Conservation (phyloP, 305 asterid genomes). For the Vinca major region DNA sequence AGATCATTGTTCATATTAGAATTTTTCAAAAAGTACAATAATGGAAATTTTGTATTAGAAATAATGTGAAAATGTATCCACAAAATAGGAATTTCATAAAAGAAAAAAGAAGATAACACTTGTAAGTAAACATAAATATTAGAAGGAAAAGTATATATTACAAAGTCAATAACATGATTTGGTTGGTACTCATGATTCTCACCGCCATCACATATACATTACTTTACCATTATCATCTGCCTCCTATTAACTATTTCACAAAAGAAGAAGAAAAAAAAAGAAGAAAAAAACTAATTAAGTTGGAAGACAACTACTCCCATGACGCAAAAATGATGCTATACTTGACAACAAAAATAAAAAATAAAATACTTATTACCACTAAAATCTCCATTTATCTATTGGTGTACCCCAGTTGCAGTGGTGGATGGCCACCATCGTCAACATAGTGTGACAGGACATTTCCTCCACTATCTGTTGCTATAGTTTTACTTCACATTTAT, state of each 20-base stretch:
- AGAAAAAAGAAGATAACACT: too few species aligned
- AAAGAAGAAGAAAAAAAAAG: not conserved
- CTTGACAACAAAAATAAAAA: not conserved
- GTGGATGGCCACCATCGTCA: not conserved
- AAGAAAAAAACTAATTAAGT: not conserved
- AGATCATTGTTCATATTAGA: too few species aligned
- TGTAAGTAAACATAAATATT: too few species aligned
- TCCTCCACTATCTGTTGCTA: not conserved
- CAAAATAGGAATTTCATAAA: too few species aligned
- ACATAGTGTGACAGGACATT: not conserved
- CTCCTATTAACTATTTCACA: not conserved
- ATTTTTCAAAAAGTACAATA: too few species aligned
- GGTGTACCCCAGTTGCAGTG: not conserved
- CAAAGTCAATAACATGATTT: not conserved
- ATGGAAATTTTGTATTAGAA: too few species aligned
- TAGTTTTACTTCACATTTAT: not conserved
- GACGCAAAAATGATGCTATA: not conserved
- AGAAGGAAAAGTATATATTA: not conserved
- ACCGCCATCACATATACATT: not conserved
- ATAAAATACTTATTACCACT: not conserved
- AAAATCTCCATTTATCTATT: not conserved
- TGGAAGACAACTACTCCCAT: not conserved
- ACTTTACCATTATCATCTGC: not conserved
- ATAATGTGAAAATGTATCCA: too few species aligned
- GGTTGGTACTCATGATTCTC: not conserved